These are phyloP conservation scores for Erodium trifolium DNA, from an alignment of 441 rosid species.

Conservation along the genomic window DNA sequence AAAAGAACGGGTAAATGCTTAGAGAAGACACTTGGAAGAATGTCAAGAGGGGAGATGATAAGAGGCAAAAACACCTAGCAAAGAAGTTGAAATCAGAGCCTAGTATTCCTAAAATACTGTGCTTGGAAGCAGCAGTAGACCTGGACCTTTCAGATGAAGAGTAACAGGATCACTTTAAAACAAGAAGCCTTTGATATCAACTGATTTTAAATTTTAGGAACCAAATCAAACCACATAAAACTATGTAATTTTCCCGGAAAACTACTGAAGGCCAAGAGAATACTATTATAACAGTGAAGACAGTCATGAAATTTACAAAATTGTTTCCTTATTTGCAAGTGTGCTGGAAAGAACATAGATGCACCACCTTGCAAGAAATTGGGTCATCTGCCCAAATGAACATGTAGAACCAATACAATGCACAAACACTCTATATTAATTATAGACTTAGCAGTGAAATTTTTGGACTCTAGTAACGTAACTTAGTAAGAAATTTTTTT, in stretches of 20 bases:
- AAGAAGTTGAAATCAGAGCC: not conserved
- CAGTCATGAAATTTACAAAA: not conserved
- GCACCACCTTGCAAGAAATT: constrained; percentile 5
- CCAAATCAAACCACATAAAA: not conserved
- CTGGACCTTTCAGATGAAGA: constrained; percentile 6
- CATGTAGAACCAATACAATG: constrained; percentile 1
- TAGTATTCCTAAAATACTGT: not conserved
- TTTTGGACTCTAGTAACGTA: not conserved
- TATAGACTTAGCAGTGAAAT: not conserved
- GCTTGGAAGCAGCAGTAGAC: constrained; percentile 2
- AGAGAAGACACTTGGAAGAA: constrained; percentile 5
- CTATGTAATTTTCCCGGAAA: not conserved
- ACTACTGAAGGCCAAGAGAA: not conserved
- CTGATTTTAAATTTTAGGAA: not conserved
- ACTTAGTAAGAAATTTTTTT: not conserved
- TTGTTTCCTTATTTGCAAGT: not conserved
- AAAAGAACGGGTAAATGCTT: not conserved
- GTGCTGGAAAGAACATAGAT: not conserved
- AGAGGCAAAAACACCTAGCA: not conserved
- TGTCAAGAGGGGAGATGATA: not conserved
- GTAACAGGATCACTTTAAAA: not conserved
- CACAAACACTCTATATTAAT: not conserved
- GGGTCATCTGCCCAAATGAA: not conserved
- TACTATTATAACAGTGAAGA: not conserved
- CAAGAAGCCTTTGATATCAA: not conserved